Conservation (phyloP, 139 green algal genomes). For the Micractinium conductrix region DNA sequence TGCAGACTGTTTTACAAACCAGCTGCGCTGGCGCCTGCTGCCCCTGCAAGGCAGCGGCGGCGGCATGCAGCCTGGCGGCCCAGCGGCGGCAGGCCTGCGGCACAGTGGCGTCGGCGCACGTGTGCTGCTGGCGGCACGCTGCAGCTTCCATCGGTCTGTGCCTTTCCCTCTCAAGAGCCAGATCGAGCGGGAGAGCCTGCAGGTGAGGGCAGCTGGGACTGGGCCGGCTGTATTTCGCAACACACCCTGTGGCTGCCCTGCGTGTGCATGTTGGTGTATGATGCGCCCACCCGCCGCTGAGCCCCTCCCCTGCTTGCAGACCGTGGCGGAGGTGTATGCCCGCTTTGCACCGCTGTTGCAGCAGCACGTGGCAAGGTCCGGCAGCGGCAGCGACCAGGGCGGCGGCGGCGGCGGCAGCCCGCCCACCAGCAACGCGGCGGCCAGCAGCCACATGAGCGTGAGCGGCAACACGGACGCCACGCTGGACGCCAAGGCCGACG, state of each 20-base stretch:
- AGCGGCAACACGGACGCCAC: no score
- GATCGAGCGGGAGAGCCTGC: slow-evolving; percentile 32
- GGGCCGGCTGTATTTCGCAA: neutral
- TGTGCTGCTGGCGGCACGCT: slow-evolving; percentile 10
- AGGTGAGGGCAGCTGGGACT: neutral
- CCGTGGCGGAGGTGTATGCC: neutral
- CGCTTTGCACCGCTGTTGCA: neutral
- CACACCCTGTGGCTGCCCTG: no score
- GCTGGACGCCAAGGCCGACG: no score
- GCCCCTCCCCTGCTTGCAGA: neutral
- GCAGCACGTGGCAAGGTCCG: neutral
- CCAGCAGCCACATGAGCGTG: no score
- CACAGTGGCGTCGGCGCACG: neutral
- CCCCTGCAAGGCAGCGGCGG: neutral
- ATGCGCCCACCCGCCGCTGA: neutral
- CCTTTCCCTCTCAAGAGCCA: slow-evolving; percentile 7
- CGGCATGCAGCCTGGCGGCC: neutral
- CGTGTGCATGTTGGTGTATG: no score
- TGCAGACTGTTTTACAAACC: slow-evolving; percentile 24
- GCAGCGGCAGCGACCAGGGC: neutral
- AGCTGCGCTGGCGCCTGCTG: slow-evolving; percentile 24
- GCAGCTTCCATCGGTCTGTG: slow-evolving; percentile 12
- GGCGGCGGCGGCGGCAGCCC: neutral
- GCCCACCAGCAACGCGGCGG: no score
- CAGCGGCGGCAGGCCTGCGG: no score